A percentile compares a stretch with the other conserved stretches of the same genome.
phyloP scores from a whole-genome alignment of 495 filamentous ascomycete genomes.

The Filosporella fistucella region DNA sequence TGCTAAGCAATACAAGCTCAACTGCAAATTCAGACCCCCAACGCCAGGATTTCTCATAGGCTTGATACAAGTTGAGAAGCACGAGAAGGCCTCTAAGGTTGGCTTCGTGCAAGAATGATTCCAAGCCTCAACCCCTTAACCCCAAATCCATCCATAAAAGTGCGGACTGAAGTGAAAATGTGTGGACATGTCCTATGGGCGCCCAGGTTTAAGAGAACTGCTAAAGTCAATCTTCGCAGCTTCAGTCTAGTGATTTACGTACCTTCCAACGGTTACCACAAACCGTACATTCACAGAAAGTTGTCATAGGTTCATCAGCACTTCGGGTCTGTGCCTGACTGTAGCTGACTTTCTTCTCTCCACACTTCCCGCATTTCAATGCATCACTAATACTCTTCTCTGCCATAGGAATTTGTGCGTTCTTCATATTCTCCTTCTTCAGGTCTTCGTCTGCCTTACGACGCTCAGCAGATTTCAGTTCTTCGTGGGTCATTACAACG shows the following conservation, averaged over 20 bases:
- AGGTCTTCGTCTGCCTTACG: slow-evolving; percentile 62
- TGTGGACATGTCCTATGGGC: no score
- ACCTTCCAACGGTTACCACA: slow-evolving; percentile 78
- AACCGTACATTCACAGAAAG: slow-evolving; percentile 71
- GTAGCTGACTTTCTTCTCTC: slow-evolving; percentile 89
- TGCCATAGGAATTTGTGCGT: slow-evolving; percentile 84
- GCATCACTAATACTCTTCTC: slow-evolving; percentile 83
- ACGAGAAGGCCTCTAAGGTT: no score
- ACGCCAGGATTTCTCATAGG: no score
- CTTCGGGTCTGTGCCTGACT: slow-evolving; percentile 92
- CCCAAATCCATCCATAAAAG: slow-evolving; percentile 24
- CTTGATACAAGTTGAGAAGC: no score
- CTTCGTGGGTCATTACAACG: slow-evolving; percentile 68
- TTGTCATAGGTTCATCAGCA: slow-evolving; percentile 90
- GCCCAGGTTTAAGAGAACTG: slow-evolving; percentile 23
- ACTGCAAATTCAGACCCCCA: no score
- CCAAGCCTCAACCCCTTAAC: slow-evolving; percentile 16
- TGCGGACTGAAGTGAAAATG: slow-evolving; percentile 16
- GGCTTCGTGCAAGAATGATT: no score
- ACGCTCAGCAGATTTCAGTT: slow-evolving; percentile 72
- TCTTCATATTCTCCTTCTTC: slow-evolving; percentile 88
- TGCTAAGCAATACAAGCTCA: no score
- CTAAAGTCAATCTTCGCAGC: not conserved
- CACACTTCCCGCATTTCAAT: slow-evolving; percentile 84
- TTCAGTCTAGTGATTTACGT: slow-evolving; percentile 16